Evolutionary conservation across 345 rosid genomes (phyloP).

Genomic region (Punica granatum): DNA sequence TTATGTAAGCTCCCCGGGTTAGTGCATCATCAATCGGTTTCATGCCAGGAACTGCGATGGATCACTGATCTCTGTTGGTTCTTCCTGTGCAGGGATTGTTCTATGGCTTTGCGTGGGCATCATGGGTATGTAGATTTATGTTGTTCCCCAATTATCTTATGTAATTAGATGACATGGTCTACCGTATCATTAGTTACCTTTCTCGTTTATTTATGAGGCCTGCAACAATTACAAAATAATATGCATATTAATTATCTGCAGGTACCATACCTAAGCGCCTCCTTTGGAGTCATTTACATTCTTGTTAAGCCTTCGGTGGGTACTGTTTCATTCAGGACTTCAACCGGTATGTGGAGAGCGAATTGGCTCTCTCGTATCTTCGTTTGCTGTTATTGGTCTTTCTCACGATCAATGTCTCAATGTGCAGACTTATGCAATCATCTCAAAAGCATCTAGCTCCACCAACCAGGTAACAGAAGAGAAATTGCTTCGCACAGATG

Average conservation of each 20-base stretch:
- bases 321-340: not conserved
- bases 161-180: not conserved
- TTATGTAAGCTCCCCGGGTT: conserved; percentile 29
- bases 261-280: conserved; percentile 47
- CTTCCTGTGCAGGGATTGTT: conserved; percentile 34
- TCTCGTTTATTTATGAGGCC: too few relatives aligned
- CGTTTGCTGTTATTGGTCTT: not conserved
- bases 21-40: not conserved
- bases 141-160: too few relatives aligned
- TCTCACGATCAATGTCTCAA: conserved; percentile 5
- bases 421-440: conserved; percentile 41
- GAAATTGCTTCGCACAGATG: not conserved
- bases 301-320: conserved; percentile 44
- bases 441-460: conserved; percentile 46
- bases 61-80: conserved; percentile 1
- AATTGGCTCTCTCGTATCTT: not conserved
- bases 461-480: conserved; percentile 28
- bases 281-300: conserved; percentile 43
- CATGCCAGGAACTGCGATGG: not conserved
- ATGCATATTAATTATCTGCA: conserved; percentile 10
- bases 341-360: not conserved
- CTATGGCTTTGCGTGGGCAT: conserved; percentile 51
- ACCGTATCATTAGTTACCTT: too few relatives aligned
- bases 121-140: conserved; percentile 34
- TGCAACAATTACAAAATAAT: too few relatives aligned